A percentile compares a stretch with the other conserved stretches of the same genome.
Evolutionary conservation across 371 early-diverging fungal species (phyloP).

Genomic region (Mortierella sp.): DNA sequence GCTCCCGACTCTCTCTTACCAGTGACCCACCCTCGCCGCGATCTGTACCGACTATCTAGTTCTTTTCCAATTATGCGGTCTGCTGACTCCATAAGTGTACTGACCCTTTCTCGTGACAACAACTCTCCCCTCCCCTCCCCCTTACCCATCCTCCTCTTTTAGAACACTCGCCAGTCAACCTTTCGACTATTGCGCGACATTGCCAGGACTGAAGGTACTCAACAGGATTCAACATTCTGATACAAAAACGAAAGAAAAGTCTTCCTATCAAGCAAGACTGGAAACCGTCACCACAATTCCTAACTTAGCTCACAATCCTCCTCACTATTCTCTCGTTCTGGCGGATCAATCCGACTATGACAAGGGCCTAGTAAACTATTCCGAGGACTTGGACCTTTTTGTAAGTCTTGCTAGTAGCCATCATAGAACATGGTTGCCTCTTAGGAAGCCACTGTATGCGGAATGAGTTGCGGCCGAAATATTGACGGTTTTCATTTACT

Average conservation of each 20-base stretch:
- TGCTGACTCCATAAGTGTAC: too few species aligned
- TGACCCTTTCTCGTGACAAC: background rate
- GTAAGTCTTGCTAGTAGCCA: slow-evolving; percentile 15
- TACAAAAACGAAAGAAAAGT: background rate
- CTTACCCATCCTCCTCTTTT: background rate
- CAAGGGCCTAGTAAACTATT: slow-evolving; percentile 45
- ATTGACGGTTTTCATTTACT: too few species aligned
- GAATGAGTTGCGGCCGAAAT: background rate
- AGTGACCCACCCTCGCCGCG: too few species aligned
- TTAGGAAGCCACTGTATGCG: background rate
- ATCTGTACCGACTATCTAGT: too few species aligned
- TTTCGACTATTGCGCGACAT: slow-evolving; percentile 47
- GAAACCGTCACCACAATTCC: too few species aligned
- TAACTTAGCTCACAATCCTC: background rate
- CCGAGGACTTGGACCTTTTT: slow-evolving; percentile 46
- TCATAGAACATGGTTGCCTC: too few species aligned
- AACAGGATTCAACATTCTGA: background rate
- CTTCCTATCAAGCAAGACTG: too few species aligned
- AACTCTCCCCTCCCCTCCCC: background rate
- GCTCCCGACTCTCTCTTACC: background rate
- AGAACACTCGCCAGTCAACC: slow-evolving; percentile 46
- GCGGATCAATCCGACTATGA: too few species aligned
- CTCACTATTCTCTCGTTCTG: background rate
- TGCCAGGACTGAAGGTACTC: slow-evolving; percentile 50
- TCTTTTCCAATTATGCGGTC: too few species aligned